phyloP scores from a whole-genome alignment of 75 land plant species.

The Ceratopteris richardii region DNA sequence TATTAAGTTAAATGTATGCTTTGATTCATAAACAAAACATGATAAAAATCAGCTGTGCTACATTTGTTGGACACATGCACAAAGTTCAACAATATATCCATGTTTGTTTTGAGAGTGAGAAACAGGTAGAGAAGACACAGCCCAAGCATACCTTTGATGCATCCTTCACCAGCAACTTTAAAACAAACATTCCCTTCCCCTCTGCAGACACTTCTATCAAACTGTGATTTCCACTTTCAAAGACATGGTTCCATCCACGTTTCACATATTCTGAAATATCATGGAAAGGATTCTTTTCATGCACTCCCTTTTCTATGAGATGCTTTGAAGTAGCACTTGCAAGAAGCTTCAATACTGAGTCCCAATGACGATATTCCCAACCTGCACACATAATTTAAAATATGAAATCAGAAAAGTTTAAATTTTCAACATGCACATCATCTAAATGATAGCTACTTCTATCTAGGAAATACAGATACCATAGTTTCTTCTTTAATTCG shows the following conservation, averaged over 20 bases:
- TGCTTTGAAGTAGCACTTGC: conserved; percentile 18
- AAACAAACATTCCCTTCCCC: conserved; percentile 17
- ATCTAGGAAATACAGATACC: no score
- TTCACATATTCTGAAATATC: conserved; percentile 7
- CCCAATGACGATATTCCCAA: conserved; percentile 46
- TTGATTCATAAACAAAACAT: no score
- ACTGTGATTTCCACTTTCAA: conserved; percentile 28
- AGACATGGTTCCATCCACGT: conserved; percentile 24
- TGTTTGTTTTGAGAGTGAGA: no score
- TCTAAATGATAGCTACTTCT: no score
- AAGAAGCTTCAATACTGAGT: conserved; percentile 20
- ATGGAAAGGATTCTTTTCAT: background rate
- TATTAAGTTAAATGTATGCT: no score
- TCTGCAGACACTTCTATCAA: conserved; percentile 28
- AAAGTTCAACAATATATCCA: no score
- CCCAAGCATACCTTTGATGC: conserved; percentile 24
- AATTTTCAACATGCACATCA: background rate
- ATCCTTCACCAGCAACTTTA: conserved; percentile 21
- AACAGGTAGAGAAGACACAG: no score
- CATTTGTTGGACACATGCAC: no score
- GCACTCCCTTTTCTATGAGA: conserved; percentile 7
- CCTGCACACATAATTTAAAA: conserved; percentile 11
- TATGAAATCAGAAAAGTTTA: background rate
- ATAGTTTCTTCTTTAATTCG: no score
- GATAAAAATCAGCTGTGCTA: no score